Base-by-base conservation (phyloP, 2,329 filamentous ascomycete species). In the Epichloe gansuensis region DNA sequence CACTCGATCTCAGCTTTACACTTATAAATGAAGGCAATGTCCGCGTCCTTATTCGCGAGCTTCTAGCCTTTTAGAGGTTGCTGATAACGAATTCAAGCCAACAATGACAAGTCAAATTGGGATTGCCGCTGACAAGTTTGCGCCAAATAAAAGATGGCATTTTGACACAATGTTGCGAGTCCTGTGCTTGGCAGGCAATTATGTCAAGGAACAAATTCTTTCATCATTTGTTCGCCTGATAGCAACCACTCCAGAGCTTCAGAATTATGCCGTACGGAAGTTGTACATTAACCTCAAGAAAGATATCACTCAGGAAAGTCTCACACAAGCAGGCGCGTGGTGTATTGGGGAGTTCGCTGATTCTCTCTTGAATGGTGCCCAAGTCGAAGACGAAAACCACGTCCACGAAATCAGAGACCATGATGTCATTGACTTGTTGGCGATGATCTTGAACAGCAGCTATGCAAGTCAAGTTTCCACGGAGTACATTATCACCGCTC, bases 31-130 rank as follows among this genome's bases (percentile, higher is more conserved):
- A 97, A 66, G 82, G 85, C 69, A 98, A 98, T 62, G 90, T 98
- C 38, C 84, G 93, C 41, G 88, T 97, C 4, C 77, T 98, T 41
- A 93, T 98, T 55, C 77, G 94, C 57, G 94, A 98, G 66, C 75
- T 98, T 42, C 76, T 98, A 44, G 90, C 93, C 6, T 98, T 98
- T 71, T 98, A 54, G 93, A 98, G 68, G 90, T 95, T 50, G 91
- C 94, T 52, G 93, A 98, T 63, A 95, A 94, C 59, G 93, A 98
- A 68, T 98, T 98, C 74, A 98, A 98, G 72, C 88, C 93, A 6
- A 88, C 89, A 51, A 96, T 98, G 91, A 98, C 93, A 2, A 93
- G 86, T 51, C 93, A 98, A 65, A 98, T 98, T 66, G 93, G 93
- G 25, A 89, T 98, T 61, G 93, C 94, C 11, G 93, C 94, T 6